Evolutionary conservation across 768 basidiomycete species (phyloP), one percentile per base, ranked within the genome.

Genomic region (Butyriboletus loyo): DNA sequence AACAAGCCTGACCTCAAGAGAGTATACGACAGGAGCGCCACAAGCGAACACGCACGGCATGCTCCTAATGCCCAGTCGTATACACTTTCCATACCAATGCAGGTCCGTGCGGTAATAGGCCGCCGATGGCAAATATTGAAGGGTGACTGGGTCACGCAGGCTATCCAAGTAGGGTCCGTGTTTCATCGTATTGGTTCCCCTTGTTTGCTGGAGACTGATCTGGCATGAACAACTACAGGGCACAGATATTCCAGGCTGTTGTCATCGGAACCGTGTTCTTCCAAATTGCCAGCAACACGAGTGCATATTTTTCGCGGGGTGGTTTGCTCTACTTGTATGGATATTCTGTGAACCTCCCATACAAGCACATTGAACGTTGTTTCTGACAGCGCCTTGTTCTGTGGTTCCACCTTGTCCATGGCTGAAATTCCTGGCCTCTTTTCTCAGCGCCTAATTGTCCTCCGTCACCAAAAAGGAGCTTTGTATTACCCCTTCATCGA

Each of bases 301-400:
- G 39, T 17, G 47, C 50, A n/a, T 69, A 56, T 49, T 63, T 58
- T 48, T 83, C 85, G n/a, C 80, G 89, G 19, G 88, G 87, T 36
- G 84, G 89, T 70, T 75, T 86, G 22, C 72, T 92, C 19, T 91
- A 87, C 78, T 89, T 90, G 79, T 85, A 64, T 31, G 80, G 70
- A 31, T 34, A 17, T 32, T 17, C 21, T 9, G 3, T 19, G 7
- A 27, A 25, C 11, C 21, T 21, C n/a, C 1, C 4, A 28, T 41
- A n/a, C 19, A 48, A 19, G 14, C 3, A 17, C 1, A 38, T 9
- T 60, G 24, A 60, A 13, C 38, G 10, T 28, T 47, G 1, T 15
- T 1, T 75, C 39, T 70, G 72, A 52, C 75, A 77, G 55, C 71
- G 72, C 19, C 66, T 67, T 44, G 55, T 73, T 87, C 8, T 85